Evolutionary conservation across 352 stramenopile species (phyloP).

Genomic region (Pseudoperonospora humuli): DNA sequence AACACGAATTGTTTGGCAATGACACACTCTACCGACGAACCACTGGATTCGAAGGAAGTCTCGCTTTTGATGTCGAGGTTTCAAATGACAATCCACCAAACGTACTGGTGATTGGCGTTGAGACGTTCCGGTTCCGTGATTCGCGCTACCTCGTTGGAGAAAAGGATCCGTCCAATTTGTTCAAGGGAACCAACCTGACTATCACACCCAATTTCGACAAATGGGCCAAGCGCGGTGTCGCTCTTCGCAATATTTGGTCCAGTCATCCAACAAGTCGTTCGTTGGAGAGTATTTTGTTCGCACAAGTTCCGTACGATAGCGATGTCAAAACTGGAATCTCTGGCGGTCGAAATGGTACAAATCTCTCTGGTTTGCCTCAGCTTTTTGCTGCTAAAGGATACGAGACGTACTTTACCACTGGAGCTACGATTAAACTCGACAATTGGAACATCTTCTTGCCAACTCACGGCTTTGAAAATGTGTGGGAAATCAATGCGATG

Average conservation of each 20-base stretch:
- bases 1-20: constrained; percentile 14
- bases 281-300: constrained; percentile 45
- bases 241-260: constrained; percentile 54
- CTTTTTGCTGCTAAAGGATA: constrained; percentile 45
- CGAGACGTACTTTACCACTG: constrained; percentile 40
- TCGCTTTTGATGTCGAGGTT: constrained; percentile 17
- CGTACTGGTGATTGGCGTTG: constrained; percentile 39
- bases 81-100: constrained; percentile 28
- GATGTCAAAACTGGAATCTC: constrained; percentile 27
- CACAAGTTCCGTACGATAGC: constrained; percentile 37
- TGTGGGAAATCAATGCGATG: constrained; percentile 31
- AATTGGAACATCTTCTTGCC: constrained; percentile 43
- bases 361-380: constrained; percentile 38
- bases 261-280: constrained; percentile 49
- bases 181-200: constrained; percentile 16
- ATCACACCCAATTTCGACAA: constrained; percentile 47
- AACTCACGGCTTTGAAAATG: constrained; percentile 39
- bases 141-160: constrained; percentile 43
- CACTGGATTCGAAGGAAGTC: constrained; percentile 10
- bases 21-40: constrained; percentile 19
- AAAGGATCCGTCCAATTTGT: constrained; percentile 29
- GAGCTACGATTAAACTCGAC: constrained; percentile 32
- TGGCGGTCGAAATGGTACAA: constrained; percentile 14
- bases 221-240: constrained; percentile 44
- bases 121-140: constrained; percentile 50